These are phyloP conservation scores for Suhomyces atakaporum DNA, from an alignment of 1,139 yeast species.

Conservation along the genomic window DNA sequence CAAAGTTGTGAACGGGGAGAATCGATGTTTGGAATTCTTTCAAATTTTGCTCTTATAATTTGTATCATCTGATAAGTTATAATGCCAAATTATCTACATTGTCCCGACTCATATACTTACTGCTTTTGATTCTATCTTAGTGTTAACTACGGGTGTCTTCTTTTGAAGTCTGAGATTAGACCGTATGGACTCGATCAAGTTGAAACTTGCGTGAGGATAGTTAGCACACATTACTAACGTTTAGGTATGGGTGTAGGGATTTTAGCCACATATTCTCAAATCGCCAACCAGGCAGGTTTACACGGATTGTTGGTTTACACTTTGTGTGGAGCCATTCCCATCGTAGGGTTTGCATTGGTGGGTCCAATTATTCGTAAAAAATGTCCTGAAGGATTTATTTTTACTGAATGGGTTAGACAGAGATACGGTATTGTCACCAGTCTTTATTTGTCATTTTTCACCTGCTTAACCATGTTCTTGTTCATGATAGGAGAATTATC, in stretches of 20 bases:
- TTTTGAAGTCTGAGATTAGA: constrained; percentile 61
- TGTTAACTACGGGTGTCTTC: constrained; percentile 18
- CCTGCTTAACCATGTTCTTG: constrained; percentile 81
- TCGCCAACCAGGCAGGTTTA: constrained; percentile 82
- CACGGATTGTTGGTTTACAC: constrained; percentile 87
- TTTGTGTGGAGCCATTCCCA: constrained; percentile 80
- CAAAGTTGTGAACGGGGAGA: too few species aligned
- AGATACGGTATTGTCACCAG: constrained; percentile 76
- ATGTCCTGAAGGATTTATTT: constrained; percentile 88
- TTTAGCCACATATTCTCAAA: constrained; percentile 80
- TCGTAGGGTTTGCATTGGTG: constrained; percentile 73
- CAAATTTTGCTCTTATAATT: too few species aligned
- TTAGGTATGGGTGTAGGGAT: constrained; percentile 90
- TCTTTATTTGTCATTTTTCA: constrained; percentile 75
- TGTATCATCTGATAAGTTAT: too few species aligned
- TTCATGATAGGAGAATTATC: constrained; percentile 88
- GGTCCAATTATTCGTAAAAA: constrained; percentile 79
- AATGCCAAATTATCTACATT: too few species aligned
- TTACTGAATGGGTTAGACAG: constrained; percentile 92
- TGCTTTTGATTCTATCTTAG: background rate
- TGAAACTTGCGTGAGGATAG: constrained; percentile 86
- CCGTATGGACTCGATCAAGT: constrained; percentile 87
- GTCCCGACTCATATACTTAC: too few species aligned
- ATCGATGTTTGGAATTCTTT: too few species aligned
- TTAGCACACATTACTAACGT: constrained; percentile 14